Evolutionary conservation across 768 basidiomycete genomes (phyloP).

Genomic region (Russula compacta): DNA sequence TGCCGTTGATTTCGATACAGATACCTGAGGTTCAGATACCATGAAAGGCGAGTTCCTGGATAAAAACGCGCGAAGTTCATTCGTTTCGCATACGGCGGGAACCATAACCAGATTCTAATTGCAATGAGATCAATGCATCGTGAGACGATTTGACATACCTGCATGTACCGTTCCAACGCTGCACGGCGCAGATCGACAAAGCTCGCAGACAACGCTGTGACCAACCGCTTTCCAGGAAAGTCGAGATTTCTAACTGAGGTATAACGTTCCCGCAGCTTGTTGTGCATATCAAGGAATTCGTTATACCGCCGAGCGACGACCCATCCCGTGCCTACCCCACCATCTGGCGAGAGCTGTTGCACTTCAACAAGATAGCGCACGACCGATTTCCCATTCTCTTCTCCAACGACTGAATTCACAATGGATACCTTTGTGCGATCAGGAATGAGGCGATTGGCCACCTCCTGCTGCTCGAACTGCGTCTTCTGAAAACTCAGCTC

Average conservation of each 20-base stretch:
- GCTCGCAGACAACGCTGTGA: conserved; percentile 75
- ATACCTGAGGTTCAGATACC: conserved; percentile 37
- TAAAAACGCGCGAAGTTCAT: conserved; percentile 75
- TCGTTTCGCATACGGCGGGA: conserved; percentile 70
- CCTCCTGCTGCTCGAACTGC: conserved; percentile 91
- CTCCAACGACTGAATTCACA: conserved; percentile 70
- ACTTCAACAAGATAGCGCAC: conserved; percentile 90
- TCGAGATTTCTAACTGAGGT: conserved; percentile 60
- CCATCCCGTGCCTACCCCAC: conserved; percentile 80
- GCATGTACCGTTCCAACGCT: conserved; percentile 83
- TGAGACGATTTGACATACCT: conserved; percentile 41
- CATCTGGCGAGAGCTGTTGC: conserved; percentile 76
- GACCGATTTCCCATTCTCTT: conserved; percentile 83
- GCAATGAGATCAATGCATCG: not conserved
- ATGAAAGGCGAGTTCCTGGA: conserved; percentile 82
- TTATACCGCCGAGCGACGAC: conserved; percentile 90
- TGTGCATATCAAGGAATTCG: conserved; percentile 88
- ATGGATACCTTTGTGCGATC: conserved; percentile 80
- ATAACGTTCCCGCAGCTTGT: conserved; percentile 72
- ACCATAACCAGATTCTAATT: conserved; percentile 62
- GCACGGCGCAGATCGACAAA: conserved; percentile 76
- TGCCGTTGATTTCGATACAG: conserved; percentile 33
- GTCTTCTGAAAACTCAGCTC: conserved; percentile 82
- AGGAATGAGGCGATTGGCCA: conserved; percentile 79
- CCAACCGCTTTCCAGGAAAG: conserved; percentile 90